phyloP scores from a whole-genome alignment of 2,329 filamentous ascomycete genomes.

The Tolypocladium ophioglossoides region DNA sequence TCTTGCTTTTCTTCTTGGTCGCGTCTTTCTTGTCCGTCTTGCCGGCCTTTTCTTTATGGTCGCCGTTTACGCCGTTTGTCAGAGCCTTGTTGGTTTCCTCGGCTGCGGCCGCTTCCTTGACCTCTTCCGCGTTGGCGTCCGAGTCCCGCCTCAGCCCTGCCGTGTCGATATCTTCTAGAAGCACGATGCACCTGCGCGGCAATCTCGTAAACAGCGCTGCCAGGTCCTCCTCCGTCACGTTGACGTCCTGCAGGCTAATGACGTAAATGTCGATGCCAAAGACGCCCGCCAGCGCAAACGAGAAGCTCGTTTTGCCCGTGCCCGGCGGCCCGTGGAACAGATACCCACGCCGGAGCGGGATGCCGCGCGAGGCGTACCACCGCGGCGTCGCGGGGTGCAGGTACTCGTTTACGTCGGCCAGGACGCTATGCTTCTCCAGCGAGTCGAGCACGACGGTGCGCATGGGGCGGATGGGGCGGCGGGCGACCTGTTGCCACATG shows the following conservation, averaged over 20 bases:
- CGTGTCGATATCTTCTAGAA: slow-evolving; percentile 61
- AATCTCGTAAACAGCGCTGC: slow-evolving; percentile 47
- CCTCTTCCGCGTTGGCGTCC: slow-evolving; percentile 17
- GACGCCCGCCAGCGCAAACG: slow-evolving; percentile 53
- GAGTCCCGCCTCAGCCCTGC: slow-evolving; percentile 42
- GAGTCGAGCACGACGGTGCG: slow-evolving; percentile 64
- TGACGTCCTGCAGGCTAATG: slow-evolving; percentile 44
- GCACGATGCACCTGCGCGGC: slow-evolving; percentile 52
- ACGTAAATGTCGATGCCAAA: slow-evolving; percentile 59
- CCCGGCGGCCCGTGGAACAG: slow-evolving; percentile 68
- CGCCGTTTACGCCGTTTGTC: slow-evolving; percentile 19
- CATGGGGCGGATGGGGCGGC: slow-evolving; percentile 59
- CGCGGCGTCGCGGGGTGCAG: slow-evolving; percentile 57
- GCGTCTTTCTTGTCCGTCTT: slow-evolving; percentile 7
- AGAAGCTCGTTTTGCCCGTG: slow-evolving; percentile 61
- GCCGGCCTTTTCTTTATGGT: slow-evolving; percentile 23
- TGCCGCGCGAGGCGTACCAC: slow-evolving; percentile 68
- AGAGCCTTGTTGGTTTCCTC: slow-evolving; percentile 7
- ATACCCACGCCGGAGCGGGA: slow-evolving; percentile 67
- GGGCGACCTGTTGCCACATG: slow-evolving; percentile 46
- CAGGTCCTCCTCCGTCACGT: slow-evolving; percentile 52
- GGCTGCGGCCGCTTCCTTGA: slow-evolving; percentile 5
- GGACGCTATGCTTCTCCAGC: slow-evolving; percentile 52
- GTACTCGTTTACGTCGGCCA: slow-evolving; percentile 69
- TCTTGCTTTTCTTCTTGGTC: slow-evolving; percentile 12